Base-by-base conservation (phyloP, 1,139 yeast species). In the Magnusiomyces starmeri region DNA sequence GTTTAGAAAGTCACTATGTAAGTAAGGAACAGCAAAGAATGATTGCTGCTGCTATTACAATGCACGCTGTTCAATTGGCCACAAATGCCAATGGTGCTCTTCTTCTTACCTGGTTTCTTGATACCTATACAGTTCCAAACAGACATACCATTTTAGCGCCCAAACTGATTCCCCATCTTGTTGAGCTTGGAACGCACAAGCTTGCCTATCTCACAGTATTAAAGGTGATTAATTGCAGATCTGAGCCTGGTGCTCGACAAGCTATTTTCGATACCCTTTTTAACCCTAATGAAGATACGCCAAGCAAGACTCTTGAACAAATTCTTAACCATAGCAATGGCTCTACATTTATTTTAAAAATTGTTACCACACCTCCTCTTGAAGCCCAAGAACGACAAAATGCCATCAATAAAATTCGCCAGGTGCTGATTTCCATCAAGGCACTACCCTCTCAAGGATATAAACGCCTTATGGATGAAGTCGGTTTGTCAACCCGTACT, bases 101-200 rank as follows among this genome's bases (percentile, higher is more conserved):
- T 58, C 75, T 94, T 59, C 78, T 92, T 53, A 89, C 97, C 2
- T 92, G 98, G 98, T 85, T 85, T 62, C 75, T 92, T 65, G 98
- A 92, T 65, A 87, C 96, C 1, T 90, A 90, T 63, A 75, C 77
- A 39, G 74, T 83, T 53, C 75, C 77, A 48, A 79, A 82, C 58
- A 74, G 84, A 51, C 82, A 80, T 63, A 63, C 70, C 21, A 69
- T 80, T 29, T 62, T 82, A 39, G 81, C 85, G 0, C 77, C 80
- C 35, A 76, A 77, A 61, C 71, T 88, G 53, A 66, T 82, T 49
- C 83, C 88, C 2, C 75, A 81, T 60, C 73, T 89, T 61, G 81
- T 75, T 10, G 75, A 74, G 44, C 72, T 87, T 55, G 84, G 96
- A 63, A 81, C 88, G 44, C 95, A 92, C 61, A 90, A 89, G 67